These are phyloP conservation scores for Phaffia australis DNA, from an alignment of 768 basidiomycete species.

Conservation along the genomic window DNA sequence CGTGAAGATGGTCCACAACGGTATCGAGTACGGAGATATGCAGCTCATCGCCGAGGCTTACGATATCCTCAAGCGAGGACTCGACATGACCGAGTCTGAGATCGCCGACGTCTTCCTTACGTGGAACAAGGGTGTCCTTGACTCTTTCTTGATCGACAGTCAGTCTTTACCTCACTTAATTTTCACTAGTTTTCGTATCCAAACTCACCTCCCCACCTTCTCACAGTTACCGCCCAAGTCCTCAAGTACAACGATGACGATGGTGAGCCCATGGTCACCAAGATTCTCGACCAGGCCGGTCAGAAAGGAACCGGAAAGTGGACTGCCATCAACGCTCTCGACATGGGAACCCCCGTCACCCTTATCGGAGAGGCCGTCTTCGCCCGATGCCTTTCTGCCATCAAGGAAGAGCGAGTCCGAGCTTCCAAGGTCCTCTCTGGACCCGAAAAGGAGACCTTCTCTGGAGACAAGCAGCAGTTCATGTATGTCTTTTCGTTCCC, in stretches of 20 bases:
- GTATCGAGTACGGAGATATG: constrained; percentile 99
- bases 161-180: neutral
- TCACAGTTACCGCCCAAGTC: constrained; percentile 61
- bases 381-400: constrained; percentile 89
- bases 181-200: too few species aligned
- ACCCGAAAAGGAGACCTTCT: constrained; percentile 85
- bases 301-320: constrained; percentile 99
- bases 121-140: constrained; percentile 94
- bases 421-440: constrained; percentile 85
- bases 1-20: constrained; percentile 99
- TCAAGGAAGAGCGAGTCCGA: constrained; percentile 89
- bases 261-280: constrained; percentile 76
- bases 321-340: constrained; percentile 91
- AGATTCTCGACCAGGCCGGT: constrained; percentile 91
- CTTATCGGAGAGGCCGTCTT: constrained; percentile 99
- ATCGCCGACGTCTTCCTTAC: constrained; percentile 85
- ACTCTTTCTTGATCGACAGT: constrained; percentile 96
- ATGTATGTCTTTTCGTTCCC: constrained; percentile 44
- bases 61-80: constrained; percentile 82
- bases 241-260: constrained; percentile 95
- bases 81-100: constrained; percentile 72
- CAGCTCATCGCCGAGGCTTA: constrained; percentile 98
- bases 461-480: constrained; percentile 89
- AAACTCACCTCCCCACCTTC: neutral
- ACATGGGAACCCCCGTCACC: constrained; percentile 72